These are phyloP conservation scores for Testicularia cyperi DNA, from an alignment of 1,284 basidiomycete species.

Conservation along the genomic window DNA sequence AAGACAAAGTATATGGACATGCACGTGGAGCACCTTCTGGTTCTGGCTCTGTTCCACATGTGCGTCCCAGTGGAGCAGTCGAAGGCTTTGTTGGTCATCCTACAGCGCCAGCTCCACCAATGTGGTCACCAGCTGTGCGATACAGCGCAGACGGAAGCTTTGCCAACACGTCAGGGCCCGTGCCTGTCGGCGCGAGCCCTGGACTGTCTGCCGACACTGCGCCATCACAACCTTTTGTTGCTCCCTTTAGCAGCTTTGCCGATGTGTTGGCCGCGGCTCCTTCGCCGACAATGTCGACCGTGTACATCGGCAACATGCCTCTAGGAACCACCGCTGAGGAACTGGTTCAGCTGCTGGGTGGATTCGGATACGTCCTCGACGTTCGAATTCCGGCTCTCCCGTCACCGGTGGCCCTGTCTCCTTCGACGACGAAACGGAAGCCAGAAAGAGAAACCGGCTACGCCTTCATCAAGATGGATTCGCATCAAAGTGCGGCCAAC, in stretches of 20 bases:
- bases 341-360: conserved; percentile 70
- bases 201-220: conserved; percentile 34
- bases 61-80: conserved; percentile 63
- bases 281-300: conserved; percentile 86
- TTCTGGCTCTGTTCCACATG: too few species aligned
- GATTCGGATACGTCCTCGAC: neutral
- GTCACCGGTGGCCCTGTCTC: too few species aligned
- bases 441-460: conserved; percentile 98
- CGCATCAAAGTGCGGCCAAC: conserved; percentile 93
- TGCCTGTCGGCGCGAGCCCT: conserved; percentile 18
- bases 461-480: conserved; percentile 95
- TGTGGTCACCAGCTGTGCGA: too few species aligned
- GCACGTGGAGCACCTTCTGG: too few species aligned
- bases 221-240: conserved; percentile 1
- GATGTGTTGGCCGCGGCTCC: conserved; percentile 84
- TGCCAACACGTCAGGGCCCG: too few species aligned
- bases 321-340: conserved; percentile 93
- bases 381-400: neutral
- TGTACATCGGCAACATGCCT: conserved; percentile 97
- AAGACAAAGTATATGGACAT: neutral
- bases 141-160: too few species aligned
- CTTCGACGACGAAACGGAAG: too few species aligned
- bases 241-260: conserved; percentile 68
- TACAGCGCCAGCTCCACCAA: too few species aligned
- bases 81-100: conserved; percentile 1